Base-by-base conservation (phyloP, 2,329 filamentous ascomycete species). In the Sordariomycetes sp. region DNA sequence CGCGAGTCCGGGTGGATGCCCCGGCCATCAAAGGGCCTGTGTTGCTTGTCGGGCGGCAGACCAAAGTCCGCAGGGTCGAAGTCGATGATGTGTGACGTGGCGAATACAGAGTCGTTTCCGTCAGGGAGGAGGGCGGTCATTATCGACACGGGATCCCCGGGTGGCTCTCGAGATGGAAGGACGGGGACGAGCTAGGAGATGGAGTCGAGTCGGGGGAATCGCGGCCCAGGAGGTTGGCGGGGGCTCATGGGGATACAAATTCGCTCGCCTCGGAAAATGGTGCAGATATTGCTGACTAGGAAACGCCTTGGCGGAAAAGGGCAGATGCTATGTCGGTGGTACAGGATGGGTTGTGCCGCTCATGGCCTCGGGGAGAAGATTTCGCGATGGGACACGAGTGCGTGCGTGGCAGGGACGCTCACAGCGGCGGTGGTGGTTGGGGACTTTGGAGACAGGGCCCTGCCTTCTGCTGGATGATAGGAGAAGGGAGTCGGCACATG, bases 1-100 rank as follows among this genome's bases (percentile, higher is more conserved):
- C 56, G 56, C 14, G 56, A 52, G 51, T 25, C 56, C 16, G 56
- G 24, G 35, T 34, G 50, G 16, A 52, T 48, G 50, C 20, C 20
- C 28, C 20, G 52, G 50, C 50, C 56, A 58, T 58, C 56, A 58
- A 58, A 53, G 51, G 56, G n/a, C 12, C 32, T 3, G 32, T 28
- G n/a, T 16, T 53, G 56, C 32, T 58, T 57, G 25, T 57, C 46
- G 56, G 50, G 50, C 20, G 32, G 43, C 20, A 53, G 50, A 34
- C 48, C 46, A 22, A 52, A 37, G 14, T 28, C 34, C n/a, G 22
- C 51, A 24, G 48, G 50, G 51, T 58, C 51, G 56, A 58, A 37
- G 20, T 53, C 35, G 40, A 48, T 43, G 40, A 58, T 37, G 51
- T 46, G 56, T 22, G 25, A 32, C 12, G 32, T 20, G 6, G 28